Evolutionary conservation across 768 basidiomycete genomes (phyloP), one percentile per base, ranked within the genome.

Genomic region (Mycena chlorophos): DNA sequence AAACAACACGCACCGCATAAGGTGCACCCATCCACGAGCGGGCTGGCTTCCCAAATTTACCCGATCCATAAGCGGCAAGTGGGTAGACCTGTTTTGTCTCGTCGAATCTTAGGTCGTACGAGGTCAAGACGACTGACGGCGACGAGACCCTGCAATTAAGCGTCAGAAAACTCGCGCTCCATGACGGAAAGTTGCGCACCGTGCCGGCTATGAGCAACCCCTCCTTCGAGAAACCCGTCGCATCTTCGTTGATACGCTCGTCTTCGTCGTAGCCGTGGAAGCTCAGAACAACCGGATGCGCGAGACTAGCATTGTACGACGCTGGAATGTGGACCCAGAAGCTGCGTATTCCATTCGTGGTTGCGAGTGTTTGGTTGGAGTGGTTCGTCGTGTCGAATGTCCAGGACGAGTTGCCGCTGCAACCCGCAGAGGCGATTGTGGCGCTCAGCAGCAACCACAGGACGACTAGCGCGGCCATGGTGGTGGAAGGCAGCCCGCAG

Each of bases 301-400:
- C 2, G 5, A 45, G 51, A 27, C 20, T 54, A 10, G 52, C 17
- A 28, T 58, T 26, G 49, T 63, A 63, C 13, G 40, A 20, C 14
- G 53, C 38, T 4, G 62, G 62, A n/a, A 63, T 30, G 29, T 63
- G 62, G 20, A 63, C 62, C 31, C 56, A 55, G 48, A 63, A 63
- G 47, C 43, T 27, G 43, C 62, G 55, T 31, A 55, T 45, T 29
- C 59, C n/a, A n/a, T n/a, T n/a, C n/a, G n/a, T n/a, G n/a, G n/a
- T n/a, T n/a, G n/a, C 59, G 27, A 63, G 31, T 2, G 62, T 58
- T 13, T 34, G 45, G 38, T 61, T 61, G 28, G 45, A 37, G 51
- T 63, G 59, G 29, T 56, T 20, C 25, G 29, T 58, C 16, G 25
- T 19, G 56, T 63, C 56, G 47, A 63, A 63, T 14, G 16, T 19